Percentiles rank a stretch among this genome's conserved stretches.
phyloP scores from a whole-genome alignment of 2,329 filamentous ascomycete species.

The Arthrinium phaeospermum region DNA sequence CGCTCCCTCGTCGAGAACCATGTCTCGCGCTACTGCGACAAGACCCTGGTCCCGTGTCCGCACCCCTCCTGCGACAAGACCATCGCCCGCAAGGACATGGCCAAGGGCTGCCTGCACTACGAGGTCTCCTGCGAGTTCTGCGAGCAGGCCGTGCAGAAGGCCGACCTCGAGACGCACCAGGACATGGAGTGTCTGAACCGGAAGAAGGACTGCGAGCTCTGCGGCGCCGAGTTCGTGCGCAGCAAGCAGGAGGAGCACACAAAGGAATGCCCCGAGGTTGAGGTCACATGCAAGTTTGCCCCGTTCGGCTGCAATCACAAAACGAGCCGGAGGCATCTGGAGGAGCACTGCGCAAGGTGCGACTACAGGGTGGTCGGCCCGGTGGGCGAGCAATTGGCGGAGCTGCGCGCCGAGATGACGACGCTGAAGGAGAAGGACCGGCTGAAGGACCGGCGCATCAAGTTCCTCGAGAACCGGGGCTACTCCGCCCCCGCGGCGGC shows the following conservation, averaged over 20 bases:
- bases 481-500: slow-evolving; percentile 34
- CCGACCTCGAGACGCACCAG: slow-evolving; percentile 53
- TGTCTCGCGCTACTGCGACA: slow-evolving; percentile 61
- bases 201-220: slow-evolving; percentile 56
- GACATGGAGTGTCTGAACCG: slow-evolving; percentile 51
- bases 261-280: slow-evolving; percentile 51
- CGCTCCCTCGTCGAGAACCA: slow-evolving; percentile 63
- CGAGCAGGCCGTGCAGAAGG: slow-evolving; percentile 52
- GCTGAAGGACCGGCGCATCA: slow-evolving; percentile 48
- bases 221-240: slow-evolving; percentile 50
- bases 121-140: slow-evolving; percentile 60
- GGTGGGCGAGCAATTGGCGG: slow-evolving; percentile 52
- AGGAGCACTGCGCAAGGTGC: slow-evolving; percentile 54
- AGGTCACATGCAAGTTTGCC: slow-evolving; percentile 52
- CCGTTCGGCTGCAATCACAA: slow-evolving; percentile 54
- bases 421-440: slow-evolving; percentile 46
- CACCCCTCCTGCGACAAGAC: slow-evolving; percentile 57
- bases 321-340: slow-evolving; percentile 46
- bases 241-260: slow-evolving; percentile 54
- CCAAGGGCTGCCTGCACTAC: slow-evolving; percentile 61
- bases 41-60: slow-evolving; percentile 61
- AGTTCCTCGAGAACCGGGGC: slow-evolving; percentile 46
- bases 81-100: slow-evolving; percentile 55
- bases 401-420: slow-evolving; percentile 55
- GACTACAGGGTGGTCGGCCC: slow-evolving; percentile 59